A percentile compares a stretch with the other conserved stretches of the same genome.
Evolutionary conservation across 768 basidiomycete species (phyloP).

Genomic region (Lyophyllum atratum): DNA sequence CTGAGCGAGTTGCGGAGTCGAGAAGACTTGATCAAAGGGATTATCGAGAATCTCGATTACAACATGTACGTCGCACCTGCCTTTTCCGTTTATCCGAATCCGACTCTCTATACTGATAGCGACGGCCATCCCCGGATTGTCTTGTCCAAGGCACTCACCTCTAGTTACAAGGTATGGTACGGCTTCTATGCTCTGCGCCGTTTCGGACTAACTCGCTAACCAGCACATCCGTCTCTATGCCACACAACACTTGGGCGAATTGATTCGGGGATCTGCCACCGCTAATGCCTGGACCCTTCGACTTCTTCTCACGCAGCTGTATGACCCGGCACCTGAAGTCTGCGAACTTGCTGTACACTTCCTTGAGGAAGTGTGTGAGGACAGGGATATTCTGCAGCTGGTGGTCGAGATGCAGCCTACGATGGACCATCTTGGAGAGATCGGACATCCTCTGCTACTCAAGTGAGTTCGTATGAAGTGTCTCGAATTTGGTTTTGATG

Average conservation of each 20-base stretch:
- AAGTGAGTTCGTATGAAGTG: conserved; percentile 53
- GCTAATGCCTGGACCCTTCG: conserved; percentile 88
- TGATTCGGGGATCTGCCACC: conserved; percentile 65
- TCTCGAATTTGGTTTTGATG: background rate
- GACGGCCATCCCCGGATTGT: conserved; percentile 95
- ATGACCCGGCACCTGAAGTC: conserved; percentile 90
- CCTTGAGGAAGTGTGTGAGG: conserved; percentile 88
- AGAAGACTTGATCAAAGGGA: conserved; percentile 89
- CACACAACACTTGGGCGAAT: conserved; percentile 80
- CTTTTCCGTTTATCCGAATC: background rate
- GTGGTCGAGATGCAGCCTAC: conserved; percentile 96
- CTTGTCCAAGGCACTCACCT: conserved; percentile 91
- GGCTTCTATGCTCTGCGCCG: background rate
- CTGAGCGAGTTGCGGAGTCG: conserved; percentile 87
- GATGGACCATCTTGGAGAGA: conserved; percentile 92
- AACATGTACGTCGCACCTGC: conserved; percentile 59
- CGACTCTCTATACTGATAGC: conserved; percentile 39
- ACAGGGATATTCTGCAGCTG: conserved; percentile 78
- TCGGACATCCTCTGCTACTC: conserved; percentile 85
- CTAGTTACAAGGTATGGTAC: conserved; percentile 74
- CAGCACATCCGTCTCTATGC: conserved; percentile 89
- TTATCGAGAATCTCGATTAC: conserved; percentile 92
- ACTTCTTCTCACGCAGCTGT: conserved; percentile 91
- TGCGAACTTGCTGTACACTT: conserved; percentile 88
- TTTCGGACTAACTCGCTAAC: background rate